Base-by-base conservation (phyloP, 768 basidiomycete species). In the Russula sp. region DNA sequence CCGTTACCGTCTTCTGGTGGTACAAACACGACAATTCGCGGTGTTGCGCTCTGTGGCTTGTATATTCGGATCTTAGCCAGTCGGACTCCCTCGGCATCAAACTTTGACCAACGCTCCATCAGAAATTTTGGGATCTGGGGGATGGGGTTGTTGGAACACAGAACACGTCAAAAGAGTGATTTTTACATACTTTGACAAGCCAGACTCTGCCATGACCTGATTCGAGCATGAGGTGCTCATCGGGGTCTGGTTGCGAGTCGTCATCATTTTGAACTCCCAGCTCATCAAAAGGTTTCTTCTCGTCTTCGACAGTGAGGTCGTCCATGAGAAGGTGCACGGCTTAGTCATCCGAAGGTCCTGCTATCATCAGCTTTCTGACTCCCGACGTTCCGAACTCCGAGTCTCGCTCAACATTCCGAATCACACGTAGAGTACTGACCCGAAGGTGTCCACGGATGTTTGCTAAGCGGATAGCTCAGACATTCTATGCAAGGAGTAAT, bases 21-120 rank as follows among this genome's bases (percentile, higher is more conserved):
- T 0, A 87, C 79, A 67, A 87, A 84, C 53, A 90, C 81, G 57
- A 89, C 75, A 61, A 89, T 89, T 56, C 85, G 82, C 0, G 83
- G 81, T 52, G 81, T 82, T 56, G 78, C 78, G 55, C 78, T 74
- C 20, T 59, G 51, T 3, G 60, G 38, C 16, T 79, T 79, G 75
- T 93, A 96, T 14, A 97, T 86, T 0, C 94, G 85, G 59, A 98
- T 82, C 9, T 87, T 89, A 8, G 92, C 95, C 1, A 97, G 83
- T 66, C 92, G 88, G 3, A 90, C 76, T 66, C 88, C 89, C 62
- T 91, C 90, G 5, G 81, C 81, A 66, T 86, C 79, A 48, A 92
- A 82, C 34, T 84, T 77, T n/a, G 85, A 77, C 94, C 94, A 98
- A 38, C 88, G 82, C 68, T 92, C 88, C 79, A 94, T 84, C 59